phyloP scores from a whole-genome alignment of 805 yeast species.

The Peterozyma toletana region DNA sequence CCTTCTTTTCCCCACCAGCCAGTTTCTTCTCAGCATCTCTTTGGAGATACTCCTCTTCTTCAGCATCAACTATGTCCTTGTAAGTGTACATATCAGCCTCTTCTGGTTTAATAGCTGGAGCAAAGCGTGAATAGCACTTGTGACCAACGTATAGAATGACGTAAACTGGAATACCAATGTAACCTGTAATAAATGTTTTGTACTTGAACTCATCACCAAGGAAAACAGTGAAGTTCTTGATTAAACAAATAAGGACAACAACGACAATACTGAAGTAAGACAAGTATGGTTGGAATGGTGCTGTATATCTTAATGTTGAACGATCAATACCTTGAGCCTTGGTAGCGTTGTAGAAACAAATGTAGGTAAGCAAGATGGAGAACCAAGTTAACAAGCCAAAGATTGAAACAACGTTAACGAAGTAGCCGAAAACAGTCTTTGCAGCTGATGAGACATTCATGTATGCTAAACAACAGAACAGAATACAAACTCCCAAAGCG shows the following conservation, averaged over 20 bases:
- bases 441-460: slow-evolving; percentile 59
- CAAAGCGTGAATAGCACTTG: slow-evolving; percentile 29
- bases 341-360: slow-evolving; percentile 58
- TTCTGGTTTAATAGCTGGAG: slow-evolving; percentile 42
- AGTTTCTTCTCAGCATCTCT: too few species aligned
- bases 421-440: slow-evolving; percentile 52
- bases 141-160: slow-evolving; percentile 48
- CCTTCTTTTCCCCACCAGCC: too few species aligned
- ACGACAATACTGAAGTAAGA: slow-evolving; percentile 48
- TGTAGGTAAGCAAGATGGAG: slow-evolving; percentile 59
- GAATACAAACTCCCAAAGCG: slow-evolving; percentile 42
- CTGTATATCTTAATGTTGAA: slow-evolving; percentile 47
- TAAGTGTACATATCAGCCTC: slow-evolving; percentile 58
- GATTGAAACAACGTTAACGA: slow-evolving; percentile 71
- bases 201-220: slow-evolving; percentile 49
- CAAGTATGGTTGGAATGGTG: slow-evolving; percentile 68
- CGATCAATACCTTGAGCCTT: slow-evolving; percentile 61
- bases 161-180: slow-evolving; percentile 67
- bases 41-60: slow-evolving; percentile 26
- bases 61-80: slow-evolving; percentile 48
- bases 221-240: slow-evolving; percentile 71
- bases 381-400: slow-evolving; percentile 74
- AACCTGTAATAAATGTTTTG: slow-evolving; percentile 68
- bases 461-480: slow-evolving; percentile 60
- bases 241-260: slow-evolving; percentile 48